Evolutionary conservation across 371 early-diverging fungal genomes (phyloP).

Genomic region (Mucor circinelloides): DNA sequence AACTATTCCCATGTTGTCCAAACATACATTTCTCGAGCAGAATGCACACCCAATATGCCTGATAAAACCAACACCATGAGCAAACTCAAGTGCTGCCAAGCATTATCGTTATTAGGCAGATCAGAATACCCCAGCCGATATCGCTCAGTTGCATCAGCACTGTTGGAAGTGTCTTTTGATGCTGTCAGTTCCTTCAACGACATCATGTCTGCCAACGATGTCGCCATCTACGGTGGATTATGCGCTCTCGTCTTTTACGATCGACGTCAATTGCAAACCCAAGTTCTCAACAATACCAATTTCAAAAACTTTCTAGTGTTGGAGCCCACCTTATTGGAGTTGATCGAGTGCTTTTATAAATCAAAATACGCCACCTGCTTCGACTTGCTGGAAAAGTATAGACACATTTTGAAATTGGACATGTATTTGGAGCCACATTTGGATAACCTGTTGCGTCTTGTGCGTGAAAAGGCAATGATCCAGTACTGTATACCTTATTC

Average conservation of each 20-base stretch:
- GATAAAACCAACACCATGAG: conserved; percentile 58
- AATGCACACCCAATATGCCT: conserved; percentile 66
- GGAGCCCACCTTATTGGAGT: conserved; percentile 76
- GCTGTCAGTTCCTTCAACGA: conserved; percentile 42
- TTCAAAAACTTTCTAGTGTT: conserved; percentile 81
- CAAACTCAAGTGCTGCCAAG: conserved; percentile 72
- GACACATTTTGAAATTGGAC: conserved; percentile 74
- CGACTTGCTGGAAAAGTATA: conserved; percentile 64
- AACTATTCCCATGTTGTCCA: conserved; percentile 70
- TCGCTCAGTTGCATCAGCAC: conserved; percentile 60
- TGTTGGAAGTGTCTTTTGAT: conserved; percentile 72
- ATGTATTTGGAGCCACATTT: conserved; percentile 73
- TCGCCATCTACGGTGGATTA: conserved; percentile 82
- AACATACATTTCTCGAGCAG: conserved; percentile 76
- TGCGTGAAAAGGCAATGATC: conserved; percentile 77
- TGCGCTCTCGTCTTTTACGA: conserved; percentile 82
- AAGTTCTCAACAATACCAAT: conserved; percentile 71
- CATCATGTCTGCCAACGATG: conserved; percentile 77
- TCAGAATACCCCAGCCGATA: conserved; percentile 55
- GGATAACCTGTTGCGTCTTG: conserved; percentile 63
- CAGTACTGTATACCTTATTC: conserved; percentile 85
- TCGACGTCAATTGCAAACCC: conserved; percentile 66
- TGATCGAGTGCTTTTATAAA: conserved; percentile 72
- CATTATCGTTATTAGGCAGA: conserved; percentile 58
- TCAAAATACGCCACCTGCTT: conserved; percentile 77